A percentile compares a stretch with the other conserved stretches of the same genome.
phyloP scores from a whole-genome alignment of 2,329 filamentous ascomycete species.

The Hortaea sp. region DNA sequence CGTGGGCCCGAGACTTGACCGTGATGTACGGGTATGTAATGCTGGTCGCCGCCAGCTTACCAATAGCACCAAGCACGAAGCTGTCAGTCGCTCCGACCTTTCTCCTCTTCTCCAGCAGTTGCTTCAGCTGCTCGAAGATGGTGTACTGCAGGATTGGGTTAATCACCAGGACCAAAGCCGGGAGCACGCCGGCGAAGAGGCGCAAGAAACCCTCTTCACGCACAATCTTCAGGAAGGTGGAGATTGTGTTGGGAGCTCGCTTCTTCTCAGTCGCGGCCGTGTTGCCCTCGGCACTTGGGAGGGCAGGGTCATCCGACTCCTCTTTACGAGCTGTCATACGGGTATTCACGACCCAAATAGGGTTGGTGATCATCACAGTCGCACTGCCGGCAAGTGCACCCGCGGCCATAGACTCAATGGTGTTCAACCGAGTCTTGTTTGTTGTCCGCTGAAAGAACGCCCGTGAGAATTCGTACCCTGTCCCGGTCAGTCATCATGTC shows the following conservation, averaged over 20 bases:
- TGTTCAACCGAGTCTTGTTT: conserved; percentile 68
- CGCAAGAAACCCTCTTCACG: conserved; percentile 73
- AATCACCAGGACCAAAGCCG: conserved; percentile 86
- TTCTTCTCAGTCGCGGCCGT: conserved; percentile 30
- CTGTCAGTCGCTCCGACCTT: conserved; percentile 76
- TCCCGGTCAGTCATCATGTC: neutral
- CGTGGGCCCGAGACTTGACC: conserved; percentile 95
- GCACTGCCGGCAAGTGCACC: conserved; percentile 88
- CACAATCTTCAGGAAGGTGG: conserved; percentile 70
- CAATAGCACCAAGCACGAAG: conserved; percentile 83
- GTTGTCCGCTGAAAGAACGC: conserved; percentile 75
- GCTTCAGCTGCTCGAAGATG: conserved; percentile 97
- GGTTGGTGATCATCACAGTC: conserved; percentile 92
- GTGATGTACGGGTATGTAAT: conserved; percentile 99
- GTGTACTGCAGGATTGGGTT: conserved; percentile 99
- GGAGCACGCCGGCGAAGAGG: conserved; percentile 85
- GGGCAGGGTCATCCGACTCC: conserved; percentile 31
- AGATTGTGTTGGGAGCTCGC: conserved; percentile 62
- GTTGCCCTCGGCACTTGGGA: conserved; percentile 29
- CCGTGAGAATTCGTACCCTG: conserved; percentile 90
- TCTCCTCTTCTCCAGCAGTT: conserved; percentile 64
- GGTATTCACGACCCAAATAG: conserved; percentile 98
- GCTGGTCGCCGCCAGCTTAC: conserved; percentile 86
- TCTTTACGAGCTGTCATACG: conserved; percentile 86
- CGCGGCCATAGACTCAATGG: conserved; percentile 87